Evolutionary conservation across 805 yeast genomes (phyloP).

Genomic region (Kuraishia capsulata): DNA sequence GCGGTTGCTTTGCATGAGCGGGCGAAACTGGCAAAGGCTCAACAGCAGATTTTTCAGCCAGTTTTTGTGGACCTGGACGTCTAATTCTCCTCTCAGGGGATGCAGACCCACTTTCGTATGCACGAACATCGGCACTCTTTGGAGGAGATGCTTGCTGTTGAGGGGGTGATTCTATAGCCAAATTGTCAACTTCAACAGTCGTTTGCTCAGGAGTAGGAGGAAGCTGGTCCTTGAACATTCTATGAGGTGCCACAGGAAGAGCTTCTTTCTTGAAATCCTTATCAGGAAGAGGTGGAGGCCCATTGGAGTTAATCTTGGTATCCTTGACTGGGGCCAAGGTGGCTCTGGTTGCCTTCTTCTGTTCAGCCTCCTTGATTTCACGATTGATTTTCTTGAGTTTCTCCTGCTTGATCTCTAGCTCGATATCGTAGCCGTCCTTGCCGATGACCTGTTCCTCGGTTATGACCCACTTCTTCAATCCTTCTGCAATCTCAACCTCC

Average conservation of each 20-base stretch:
- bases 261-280: too few relatives aligned
- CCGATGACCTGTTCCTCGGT: slow-evolving; percentile 55
- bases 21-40: too few relatives aligned
- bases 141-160: too few relatives aligned
- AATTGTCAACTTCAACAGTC: too few relatives aligned
- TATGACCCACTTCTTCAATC: slow-evolving; percentile 68
- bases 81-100: background rate
- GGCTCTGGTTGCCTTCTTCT: background rate
- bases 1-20: too few relatives aligned
- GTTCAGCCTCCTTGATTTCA: background rate
- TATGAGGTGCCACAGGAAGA: background rate
- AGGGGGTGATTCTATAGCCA: too few relatives aligned
- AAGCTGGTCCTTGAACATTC: background rate
- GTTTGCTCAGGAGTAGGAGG: background rate
- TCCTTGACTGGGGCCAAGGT: background rate
- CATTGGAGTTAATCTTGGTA: background rate
- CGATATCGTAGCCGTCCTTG: slow-evolving; percentile 24
- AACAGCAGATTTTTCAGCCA: background rate
- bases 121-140: too few relatives aligned
- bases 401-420: slow-evolving; percentile 23
- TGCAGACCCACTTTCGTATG: too few relatives aligned
- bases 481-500: slow-evolving; percentile 73
- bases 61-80: background rate
- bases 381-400: slow-evolving; percentile 13
- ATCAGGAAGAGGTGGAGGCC: background rate